Base-by-base conservation (phyloP, 1,284 basidiomycete genomes). In the Papiliotrema terrestris region DNA sequence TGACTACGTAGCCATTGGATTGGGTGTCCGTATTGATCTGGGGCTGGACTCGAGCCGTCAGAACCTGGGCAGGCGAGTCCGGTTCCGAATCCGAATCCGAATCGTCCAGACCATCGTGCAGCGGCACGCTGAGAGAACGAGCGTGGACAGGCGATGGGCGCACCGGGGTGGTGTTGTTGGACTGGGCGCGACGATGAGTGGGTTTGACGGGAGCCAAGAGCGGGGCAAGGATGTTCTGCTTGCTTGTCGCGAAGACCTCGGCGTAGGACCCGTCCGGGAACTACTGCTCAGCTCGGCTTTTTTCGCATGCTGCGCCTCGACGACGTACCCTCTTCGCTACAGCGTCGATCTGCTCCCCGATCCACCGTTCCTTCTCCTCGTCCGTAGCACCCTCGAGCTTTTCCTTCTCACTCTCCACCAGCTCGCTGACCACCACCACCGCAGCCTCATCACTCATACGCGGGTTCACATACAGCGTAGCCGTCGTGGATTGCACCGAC, bases 381-480 rank as follows among this genome's bases (percentile, higher is more conserved):
- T 32, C 29, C 29, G 29, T 32, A 11, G 29, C 29, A 25, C 45
- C 55, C 20, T 59, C 54, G 6, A 58, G 59, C 25, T 58, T 63
- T 39, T 74, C 72, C 56, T 64, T 66, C 56, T 74, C 73, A 54
- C 54, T 62, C 45, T 74, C 72, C 2, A 76, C 60, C 19, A 77
- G 55, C 57, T 77, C 75, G 48, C 73, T 66, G 36, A 77, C 47
- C 8, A 69, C 65, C 1, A 62, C 64, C 3, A 67, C 51, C 1
- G 75, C 75, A 3, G 53, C 59, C 1, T 35, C 51, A 29, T 72
- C 71, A 5, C 65, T 60, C 42, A 77, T 49, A 15, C 74, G 59
- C 0, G 75, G 75, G 52, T 76, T 72, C 49, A 73, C 71, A 53
- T 77, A 77, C 20, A 77, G 56, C 19, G 71, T 60, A 1, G 70